These are phyloP conservation scores for Collybiopsis confluens DNA, from an alignment of 768 basidiomycete species.

Conservation along the genomic window DNA sequence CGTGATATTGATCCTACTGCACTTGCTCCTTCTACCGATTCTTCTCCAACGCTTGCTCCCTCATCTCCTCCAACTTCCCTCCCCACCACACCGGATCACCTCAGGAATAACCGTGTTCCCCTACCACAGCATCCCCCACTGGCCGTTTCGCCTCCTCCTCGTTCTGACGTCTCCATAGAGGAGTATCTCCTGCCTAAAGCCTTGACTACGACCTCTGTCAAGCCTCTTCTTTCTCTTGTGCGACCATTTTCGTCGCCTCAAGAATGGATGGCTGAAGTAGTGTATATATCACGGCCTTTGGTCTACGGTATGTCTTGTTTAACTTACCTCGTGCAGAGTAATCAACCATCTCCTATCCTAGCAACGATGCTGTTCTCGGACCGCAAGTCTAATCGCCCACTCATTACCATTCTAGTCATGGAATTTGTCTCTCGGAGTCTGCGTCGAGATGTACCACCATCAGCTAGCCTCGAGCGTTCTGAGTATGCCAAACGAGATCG, in stretches of 20 bases:
- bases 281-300: constrained; percentile 72
- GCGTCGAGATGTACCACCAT: constrained; percentile 60
- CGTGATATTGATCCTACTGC: constrained; percentile 80
- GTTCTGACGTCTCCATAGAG: constrained; percentile 58
- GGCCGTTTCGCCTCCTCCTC: constrained; percentile 40
- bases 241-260: constrained; percentile 54
- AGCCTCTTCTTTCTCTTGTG: constrained; percentile 64
- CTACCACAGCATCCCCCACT: constrained; percentile 64
- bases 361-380: constrained; percentile 41
- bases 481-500: constrained; percentile 84
- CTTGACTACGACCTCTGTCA: constrained; percentile 67
- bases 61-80: constrained; percentile 54
- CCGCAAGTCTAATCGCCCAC: constrained; percentile 52
- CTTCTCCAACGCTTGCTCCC: constrained; percentile 58
- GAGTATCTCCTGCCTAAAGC: constrained; percentile 83
- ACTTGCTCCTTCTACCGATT: constrained; percentile 49
- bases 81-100: constrained; percentile 69
- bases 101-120: constrained; percentile 72
- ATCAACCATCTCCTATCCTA: constrained; percentile 13
- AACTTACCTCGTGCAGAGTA: background rate
- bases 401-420: constrained; percentile 60
- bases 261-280: constrained; percentile 71
- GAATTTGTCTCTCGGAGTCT: constrained; percentile 74
- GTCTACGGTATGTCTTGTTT: constrained; percentile 56
- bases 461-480: constrained; percentile 59